phyloP scores from a whole-genome alignment of 164 flowering plant species.

The Saururus chinensis region DNA sequence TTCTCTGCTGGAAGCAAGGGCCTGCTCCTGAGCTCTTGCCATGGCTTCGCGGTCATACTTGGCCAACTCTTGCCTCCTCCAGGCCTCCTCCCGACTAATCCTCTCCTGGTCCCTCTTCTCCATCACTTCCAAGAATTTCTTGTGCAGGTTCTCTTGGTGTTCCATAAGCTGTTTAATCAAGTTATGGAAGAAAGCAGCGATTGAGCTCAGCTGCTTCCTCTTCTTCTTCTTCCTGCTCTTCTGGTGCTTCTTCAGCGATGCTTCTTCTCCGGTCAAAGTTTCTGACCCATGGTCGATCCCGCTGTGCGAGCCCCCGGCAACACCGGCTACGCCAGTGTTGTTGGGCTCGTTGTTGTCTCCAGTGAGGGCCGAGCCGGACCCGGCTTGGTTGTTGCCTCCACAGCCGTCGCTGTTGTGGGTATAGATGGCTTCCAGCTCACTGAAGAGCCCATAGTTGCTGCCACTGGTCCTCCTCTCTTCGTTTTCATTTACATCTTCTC shows the following conservation, averaged over 20 bases:
- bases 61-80: conserved; percentile 10
- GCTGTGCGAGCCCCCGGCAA: conserved; percentile 4
- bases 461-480: conserved; percentile 12
- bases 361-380: conserved; percentile 16
- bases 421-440: conserved; percentile 38
- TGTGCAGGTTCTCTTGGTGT: conserved; percentile 11
- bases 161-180: conserved; percentile 12
- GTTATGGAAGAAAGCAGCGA: conserved; percentile 9
- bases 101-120: conserved; percentile 12
- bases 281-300: conserved; percentile 20
- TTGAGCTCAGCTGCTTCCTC: conserved; percentile 7
- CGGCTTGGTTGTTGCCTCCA: conserved; percentile 14
- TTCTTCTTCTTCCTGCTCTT: conserved; percentile 6
- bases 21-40: conserved; percentile 8
- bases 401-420: conserved; percentile 2
- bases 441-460: conserved; percentile 16
- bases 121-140: conserved; percentile 13
- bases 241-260: conserved; percentile 6
- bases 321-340: background rate
- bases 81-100: conserved; percentile 7
- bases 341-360: conserved; percentile 4
- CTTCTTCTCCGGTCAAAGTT: conserved; percentile 19
- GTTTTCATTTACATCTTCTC: background rate
- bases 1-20: conserved; percentile 9
- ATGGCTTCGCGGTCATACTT: conserved; percentile 2